Evolutionary conservation across 2,329 filamentous ascomycete genomes (phyloP), one percentile per base, ranked within the genome.

Genomic region (Fusarium sp.): DNA sequence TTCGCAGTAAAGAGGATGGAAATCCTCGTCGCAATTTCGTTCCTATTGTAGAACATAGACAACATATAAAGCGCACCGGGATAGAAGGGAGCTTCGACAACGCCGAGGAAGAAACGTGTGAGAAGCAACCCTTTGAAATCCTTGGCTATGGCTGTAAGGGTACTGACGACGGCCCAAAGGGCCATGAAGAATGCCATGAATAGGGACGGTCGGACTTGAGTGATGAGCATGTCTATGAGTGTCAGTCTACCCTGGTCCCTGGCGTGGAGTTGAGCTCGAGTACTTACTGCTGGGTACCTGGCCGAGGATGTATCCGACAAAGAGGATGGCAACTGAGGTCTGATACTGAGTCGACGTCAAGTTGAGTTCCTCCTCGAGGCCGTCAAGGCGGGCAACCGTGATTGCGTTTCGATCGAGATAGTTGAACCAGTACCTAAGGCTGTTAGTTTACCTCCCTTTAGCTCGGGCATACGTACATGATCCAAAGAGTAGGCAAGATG

Each of bases 41-140:
- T 86, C n/a, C 86, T 82, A 0, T 87, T 89, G 75, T 90, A 90
- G 80, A 87, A 90, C 48, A 86, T 84, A 0, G 85, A 86, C 3
- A 90, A 81, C n/a, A 89, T 83, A 59, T 81, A 81, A 10, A 82
- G 67, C 7, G 77, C 81, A 31, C 82, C 80, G 2, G 79, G 80
- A 56, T 81, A 83, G 58, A 83, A 82, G 0, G 84, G 83, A 0
- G 84, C 84, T 68, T 86, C 84, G 1, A 83, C 82, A 5, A 87
- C 76, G 2, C 85, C 79, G 11, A 80, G 41, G 48, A 86, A 83
- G 78, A 86, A 85, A 18, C 85, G 82, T 0, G 88, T 82, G 0
- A 85, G 82, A 2, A 90, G 79, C 13, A 89, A 81, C 1, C 86
- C 85, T 0, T 81, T 85, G 58, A 88, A 90, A 69, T 84, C 84